Conservation (phyloP, 352 stramenopile genomes). For the Pythium sp. region DNA sequence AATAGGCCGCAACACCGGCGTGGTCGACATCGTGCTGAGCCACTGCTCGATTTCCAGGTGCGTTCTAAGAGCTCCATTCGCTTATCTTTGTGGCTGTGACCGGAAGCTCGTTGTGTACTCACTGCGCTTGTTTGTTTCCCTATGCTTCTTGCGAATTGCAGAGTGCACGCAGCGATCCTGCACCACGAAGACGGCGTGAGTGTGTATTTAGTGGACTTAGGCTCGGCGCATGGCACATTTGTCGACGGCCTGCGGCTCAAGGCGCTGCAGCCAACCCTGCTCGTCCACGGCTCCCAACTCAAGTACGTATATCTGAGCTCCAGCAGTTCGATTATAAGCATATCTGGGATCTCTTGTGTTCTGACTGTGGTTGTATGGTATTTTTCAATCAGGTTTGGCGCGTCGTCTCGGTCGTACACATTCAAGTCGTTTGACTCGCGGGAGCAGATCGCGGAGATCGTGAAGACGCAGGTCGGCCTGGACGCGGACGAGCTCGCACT, state of each 20-base stretch:
- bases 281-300: constrained; percentile 57
- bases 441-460: constrained; percentile 65
- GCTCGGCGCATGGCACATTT: constrained; percentile 77
- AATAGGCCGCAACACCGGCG: constrained; percentile 67
- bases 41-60: constrained; percentile 79
- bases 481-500: constrained; percentile 55
- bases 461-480: constrained; percentile 49
- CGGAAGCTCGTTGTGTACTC: neutral
- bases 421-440: constrained; percentile 81
- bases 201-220: constrained; percentile 70
- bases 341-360: neutral
- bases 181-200: constrained; percentile 72
- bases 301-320: constrained; percentile 25
- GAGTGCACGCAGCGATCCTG: constrained; percentile 68
- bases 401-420: constrained; percentile 74
- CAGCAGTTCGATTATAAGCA: neutral
- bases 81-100: neutral
- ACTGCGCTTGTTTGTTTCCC: neutral
- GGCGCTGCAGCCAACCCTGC: constrained; percentile 64
- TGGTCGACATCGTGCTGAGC: constrained; percentile 78
- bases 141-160: constrained; percentile 4
- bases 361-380: constrained; percentile 2
- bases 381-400: constrained; percentile 45
- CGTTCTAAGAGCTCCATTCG: neutral
- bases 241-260: constrained; percentile 61